These are phyloP conservation scores for Pleurotus giganteus DNA, from an alignment of 768 basidiomycete species.

Conservation along the genomic window DNA sequence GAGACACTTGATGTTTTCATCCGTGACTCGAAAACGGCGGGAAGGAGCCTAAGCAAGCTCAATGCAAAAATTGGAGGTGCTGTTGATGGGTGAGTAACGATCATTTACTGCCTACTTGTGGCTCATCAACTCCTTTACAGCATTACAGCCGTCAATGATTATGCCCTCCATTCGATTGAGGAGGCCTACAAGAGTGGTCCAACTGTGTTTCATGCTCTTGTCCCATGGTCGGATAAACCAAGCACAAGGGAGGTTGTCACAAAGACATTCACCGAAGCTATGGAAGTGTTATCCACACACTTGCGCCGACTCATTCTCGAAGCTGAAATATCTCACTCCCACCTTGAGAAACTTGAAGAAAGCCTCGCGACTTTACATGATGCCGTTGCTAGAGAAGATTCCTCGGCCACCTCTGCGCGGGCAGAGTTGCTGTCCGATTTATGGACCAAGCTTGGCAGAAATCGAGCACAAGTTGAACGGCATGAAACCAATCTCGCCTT, in stretches of 20 bases:
- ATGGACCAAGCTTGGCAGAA: slow-evolving; percentile 71
- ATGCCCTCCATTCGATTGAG: slow-evolving; percentile 61
- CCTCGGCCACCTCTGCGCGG: slow-evolving; percentile 38
- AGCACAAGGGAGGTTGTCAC: slow-evolving; percentile 43
- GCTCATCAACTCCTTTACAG: slow-evolving; percentile 28
- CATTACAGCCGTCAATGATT: slow-evolving; percentile 72
- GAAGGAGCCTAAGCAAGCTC: slow-evolving; percentile 58
- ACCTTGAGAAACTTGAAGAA: slow-evolving; percentile 64
- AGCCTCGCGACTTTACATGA: slow-evolving; percentile 56
- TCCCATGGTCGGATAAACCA: slow-evolving; percentile 35
- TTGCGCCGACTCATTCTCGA: slow-evolving; percentile 64
- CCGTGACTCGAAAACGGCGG: slow-evolving; percentile 57
- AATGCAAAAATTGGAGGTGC: slow-evolving; percentile 69
- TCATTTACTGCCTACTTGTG: not conserved
- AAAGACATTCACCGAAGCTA: slow-evolving; percentile 58
- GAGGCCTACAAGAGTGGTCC: slow-evolving; percentile 34
- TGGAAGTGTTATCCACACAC: slow-evolving; percentile 52
- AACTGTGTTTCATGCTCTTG: slow-evolving; percentile 30
- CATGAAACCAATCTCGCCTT: slow-evolving; percentile 51
- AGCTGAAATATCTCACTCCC: slow-evolving; percentile 52
- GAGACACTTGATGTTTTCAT: slow-evolving; percentile 53
- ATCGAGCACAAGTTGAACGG: slow-evolving; percentile 44
- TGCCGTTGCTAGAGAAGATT: slow-evolving; percentile 57
- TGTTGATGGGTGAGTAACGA: slow-evolving; percentile 73
- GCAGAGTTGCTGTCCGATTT: slow-evolving; percentile 60